Evolutionary conservation across 2,329 filamentous ascomycete species (phyloP).

Genomic region (Helicocarpus griseus): DNA sequence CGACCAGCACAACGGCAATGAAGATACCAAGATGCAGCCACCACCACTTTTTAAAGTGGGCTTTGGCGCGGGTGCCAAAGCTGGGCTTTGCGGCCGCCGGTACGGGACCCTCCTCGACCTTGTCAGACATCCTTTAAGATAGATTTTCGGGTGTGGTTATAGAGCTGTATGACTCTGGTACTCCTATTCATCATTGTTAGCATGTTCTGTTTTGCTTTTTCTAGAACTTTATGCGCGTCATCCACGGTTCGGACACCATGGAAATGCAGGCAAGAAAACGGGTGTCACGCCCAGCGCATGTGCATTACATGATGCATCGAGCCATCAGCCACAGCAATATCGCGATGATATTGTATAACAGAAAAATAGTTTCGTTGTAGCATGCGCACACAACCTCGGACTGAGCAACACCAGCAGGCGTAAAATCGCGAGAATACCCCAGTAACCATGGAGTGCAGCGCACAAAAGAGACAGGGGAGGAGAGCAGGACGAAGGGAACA

Average conservation of each 20-base stretch:
- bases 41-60: conserved; percentile 41
- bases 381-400: neutral
- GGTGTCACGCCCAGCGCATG: neutral
- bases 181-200: neutral
- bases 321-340: neutral
- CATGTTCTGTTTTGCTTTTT: too few relatives aligned
- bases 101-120: neutral
- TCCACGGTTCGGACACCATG: neutral
- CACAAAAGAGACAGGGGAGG: neutral
- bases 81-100: conserved; percentile 14
- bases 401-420: neutral
- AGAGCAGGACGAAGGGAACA: neutral
- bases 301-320: neutral
- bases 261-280: neutral
- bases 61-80: conserved; percentile 19
- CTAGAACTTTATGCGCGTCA: neutral
- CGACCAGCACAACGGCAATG: conserved; percentile 41
- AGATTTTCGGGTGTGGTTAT: neutral
- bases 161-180: too few relatives aligned
- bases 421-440: neutral
- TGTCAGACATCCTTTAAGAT: conserved; percentile 6
- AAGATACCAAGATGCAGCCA: conserved; percentile 45
- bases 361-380: neutral
- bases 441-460: neutral
- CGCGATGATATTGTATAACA: neutral